phyloP scores from a whole-genome alignment of 129 eudicot genomes.

The Chrysanthemum makinoi region DNA sequence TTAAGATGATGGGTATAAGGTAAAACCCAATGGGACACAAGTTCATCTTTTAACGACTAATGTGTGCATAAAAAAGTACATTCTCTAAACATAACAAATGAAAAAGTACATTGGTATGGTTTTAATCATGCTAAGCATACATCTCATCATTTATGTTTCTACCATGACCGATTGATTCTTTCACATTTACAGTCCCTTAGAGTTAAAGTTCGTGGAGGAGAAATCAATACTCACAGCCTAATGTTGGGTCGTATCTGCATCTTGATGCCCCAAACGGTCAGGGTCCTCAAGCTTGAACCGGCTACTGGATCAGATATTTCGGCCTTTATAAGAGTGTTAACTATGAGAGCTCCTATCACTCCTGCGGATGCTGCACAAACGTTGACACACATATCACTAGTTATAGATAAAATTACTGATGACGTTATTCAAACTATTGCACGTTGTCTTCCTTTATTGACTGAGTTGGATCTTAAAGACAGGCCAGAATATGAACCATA shows the following conservation, averaged over 20 bases:
- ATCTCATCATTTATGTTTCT: not conserved
- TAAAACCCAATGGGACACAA: too few relatives aligned
- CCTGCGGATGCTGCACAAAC: slow-evolving; percentile 14
- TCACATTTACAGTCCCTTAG: slow-evolving; percentile 38
- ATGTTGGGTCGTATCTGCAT: slow-evolving; percentile 15
- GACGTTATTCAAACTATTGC: slow-evolving; percentile 33
- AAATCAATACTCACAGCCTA: slow-evolving; percentile 21
- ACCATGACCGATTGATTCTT: slow-evolving; percentile 4
- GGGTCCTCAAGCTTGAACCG: slow-evolving; percentile 49
- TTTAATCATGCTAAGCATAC: not conserved
- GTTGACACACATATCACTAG: slow-evolving; percentile 50
- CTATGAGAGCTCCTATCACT: not conserved
- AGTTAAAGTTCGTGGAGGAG: slow-evolving; percentile 50
- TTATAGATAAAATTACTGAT: slow-evolving; percentile 50
- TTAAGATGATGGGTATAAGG: too few relatives aligned
- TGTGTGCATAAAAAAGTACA: too few relatives aligned
- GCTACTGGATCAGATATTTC: slow-evolving; percentile 28
- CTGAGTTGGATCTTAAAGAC: slow-evolving; percentile 77
- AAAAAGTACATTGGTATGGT: not conserved
- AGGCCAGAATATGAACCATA: slow-evolving; percentile 34
- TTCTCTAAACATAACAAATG: too few relatives aligned
- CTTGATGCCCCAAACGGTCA: slow-evolving; percentile 47
- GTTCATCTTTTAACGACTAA: too few relatives aligned
- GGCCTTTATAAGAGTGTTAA: slow-evolving; percentile 6
- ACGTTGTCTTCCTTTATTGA: slow-evolving; percentile 42